Percentiles rank a stretch among this genome's conserved stretches.
Conservation (phyloP, 176 grass and related monocot species). For the Pontederia crassipes region DNA sequence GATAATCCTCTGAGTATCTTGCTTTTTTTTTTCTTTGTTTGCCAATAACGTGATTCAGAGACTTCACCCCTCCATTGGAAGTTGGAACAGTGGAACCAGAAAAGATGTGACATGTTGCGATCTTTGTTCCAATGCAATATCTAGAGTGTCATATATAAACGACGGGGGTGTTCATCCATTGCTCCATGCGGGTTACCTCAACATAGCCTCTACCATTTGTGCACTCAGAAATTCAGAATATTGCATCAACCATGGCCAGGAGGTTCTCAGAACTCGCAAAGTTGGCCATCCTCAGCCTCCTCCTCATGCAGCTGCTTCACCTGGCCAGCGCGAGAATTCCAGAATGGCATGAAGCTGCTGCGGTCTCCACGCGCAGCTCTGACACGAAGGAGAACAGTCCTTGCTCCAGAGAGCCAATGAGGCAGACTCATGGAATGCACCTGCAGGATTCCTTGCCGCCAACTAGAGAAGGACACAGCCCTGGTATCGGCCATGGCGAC, state of each 20-base stretch:
- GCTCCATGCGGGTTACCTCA: background rate
- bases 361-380: background rate
- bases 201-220: background rate
- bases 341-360: slow-evolving; percentile 9
- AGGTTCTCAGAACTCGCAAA: slow-evolving; percentile 10
- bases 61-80: background rate
- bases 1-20: slow-evolving; percentile 25
- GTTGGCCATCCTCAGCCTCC: slow-evolving; percentile 16
- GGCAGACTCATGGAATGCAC: background rate
- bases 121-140: background rate
- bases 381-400: background rate
- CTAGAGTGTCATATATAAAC: background rate
- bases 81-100: background rate
- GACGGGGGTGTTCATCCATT: background rate
- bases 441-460: background rate
- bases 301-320: slow-evolving; percentile 31
- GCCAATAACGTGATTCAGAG: background rate
- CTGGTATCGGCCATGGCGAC: slow-evolving; percentile 38
- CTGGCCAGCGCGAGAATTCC: slow-evolving; percentile 35
- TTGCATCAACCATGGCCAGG: slow-evolving; percentile 21
- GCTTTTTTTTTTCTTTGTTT: background rate
- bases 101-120: no score
- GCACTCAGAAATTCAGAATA: no score
- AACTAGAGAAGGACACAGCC: slow-evolving; percentile 47
- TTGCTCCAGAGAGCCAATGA: background rate